A percentile compares a stretch with the other conserved stretches of the same genome.
phyloP scores from a whole-genome alignment of 2,329 filamentous ascomycete species.

The Tothia fuscella region DNA sequence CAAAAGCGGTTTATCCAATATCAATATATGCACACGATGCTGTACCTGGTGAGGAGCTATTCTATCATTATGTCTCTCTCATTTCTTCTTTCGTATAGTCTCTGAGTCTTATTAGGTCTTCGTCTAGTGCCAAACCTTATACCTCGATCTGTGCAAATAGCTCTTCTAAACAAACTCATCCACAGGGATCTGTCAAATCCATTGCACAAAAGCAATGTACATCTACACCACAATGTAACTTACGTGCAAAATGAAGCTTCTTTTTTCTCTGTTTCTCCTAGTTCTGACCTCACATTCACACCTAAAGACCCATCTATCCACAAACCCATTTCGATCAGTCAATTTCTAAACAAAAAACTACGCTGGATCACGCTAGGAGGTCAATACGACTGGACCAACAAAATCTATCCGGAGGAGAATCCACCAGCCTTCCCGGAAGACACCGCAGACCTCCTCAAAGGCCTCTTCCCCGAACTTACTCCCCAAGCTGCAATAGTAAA shows the following conservation, averaged over 20 bases:
- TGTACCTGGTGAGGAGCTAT: slow-evolving; percentile 49
- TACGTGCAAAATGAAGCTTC: slow-evolving; percentile 41
- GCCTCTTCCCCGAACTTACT: slow-evolving; percentile 62
- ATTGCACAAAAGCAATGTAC: slow-evolving; percentile 76
- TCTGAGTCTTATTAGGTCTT: slow-evolving; percentile 48
- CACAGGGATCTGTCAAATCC: slow-evolving; percentile 66
- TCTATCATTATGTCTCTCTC: neutral
- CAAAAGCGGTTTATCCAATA: neutral
- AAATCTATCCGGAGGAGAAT: slow-evolving; percentile 58
- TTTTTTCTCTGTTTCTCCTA: slow-evolving; percentile 38
- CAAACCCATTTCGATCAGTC: slow-evolving; percentile 55
- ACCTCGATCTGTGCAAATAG: slow-evolving; percentile 54
- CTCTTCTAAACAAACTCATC: slow-evolving; percentile 60
- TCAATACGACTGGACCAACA: slow-evolving; percentile 91
- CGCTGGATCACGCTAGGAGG: slow-evolving; percentile 92
- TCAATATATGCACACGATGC: slow-evolving; percentile 50
- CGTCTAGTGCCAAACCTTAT: slow-evolving; percentile 65
- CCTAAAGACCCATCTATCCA: slow-evolving; percentile 67
- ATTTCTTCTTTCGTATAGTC: neutral
- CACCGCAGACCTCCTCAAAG: slow-evolving; percentile 53
- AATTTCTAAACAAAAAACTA: slow-evolving; percentile 65
- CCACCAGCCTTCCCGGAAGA: slow-evolving; percentile 67
- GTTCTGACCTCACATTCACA: slow-evolving; percentile 51
- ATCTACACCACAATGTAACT: slow-evolving; percentile 63
- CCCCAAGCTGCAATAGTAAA: slow-evolving; percentile 91